Conservation (phyloP, 768 basidiomycete genomes). For the Epithele typhae region DNA sequence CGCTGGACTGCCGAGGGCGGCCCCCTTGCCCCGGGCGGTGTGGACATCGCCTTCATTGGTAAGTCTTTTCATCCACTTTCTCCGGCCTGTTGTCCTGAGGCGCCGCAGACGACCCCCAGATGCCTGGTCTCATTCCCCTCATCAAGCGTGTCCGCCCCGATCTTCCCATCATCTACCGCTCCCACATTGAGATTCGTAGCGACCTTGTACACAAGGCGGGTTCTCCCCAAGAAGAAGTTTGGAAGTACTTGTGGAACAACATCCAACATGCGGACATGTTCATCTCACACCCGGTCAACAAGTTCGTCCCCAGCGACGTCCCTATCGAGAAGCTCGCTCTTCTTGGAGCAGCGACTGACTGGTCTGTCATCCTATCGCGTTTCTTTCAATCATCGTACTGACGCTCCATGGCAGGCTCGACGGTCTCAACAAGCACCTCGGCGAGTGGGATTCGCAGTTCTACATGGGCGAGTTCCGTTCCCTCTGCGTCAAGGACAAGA, state of each 20-base stretch:
- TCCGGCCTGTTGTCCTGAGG: background rate
- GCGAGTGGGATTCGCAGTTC: constrained; percentile 75
- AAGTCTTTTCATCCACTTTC: constrained; percentile 22
- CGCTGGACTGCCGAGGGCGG: constrained; percentile 87
- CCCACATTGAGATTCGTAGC: constrained; percentile 23
- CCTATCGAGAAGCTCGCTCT: constrained; percentile 65
- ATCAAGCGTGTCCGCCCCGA: constrained; percentile 83
- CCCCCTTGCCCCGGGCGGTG: constrained; percentile 75
- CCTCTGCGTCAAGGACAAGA: constrained; percentile 75
- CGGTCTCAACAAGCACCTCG: constrained; percentile 89
- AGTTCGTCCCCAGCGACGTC: constrained; percentile 88
- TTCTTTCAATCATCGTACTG: constrained; percentile 2
- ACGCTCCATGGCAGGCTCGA: constrained; percentile 62
- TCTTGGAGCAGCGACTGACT: constrained; percentile 82
- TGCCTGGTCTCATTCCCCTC: constrained; percentile 91
- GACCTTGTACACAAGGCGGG: constrained; percentile 79
- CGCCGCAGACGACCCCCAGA: constrained; percentile 84
- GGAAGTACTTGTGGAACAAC: constrained; percentile 94
- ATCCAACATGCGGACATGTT: constrained; percentile 88
- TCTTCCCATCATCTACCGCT: constrained; percentile 41
- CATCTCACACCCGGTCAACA: constrained; percentile 90
- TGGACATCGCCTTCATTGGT: constrained; percentile 90
- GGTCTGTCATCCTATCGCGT: constrained; percentile 41
- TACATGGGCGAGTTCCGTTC: constrained; percentile 88
- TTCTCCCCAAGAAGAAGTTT: constrained; percentile 87